Evolutionary conservation across 148 eudicot species (phyloP).

Genomic region (Persicaria tinctoria): DNA sequence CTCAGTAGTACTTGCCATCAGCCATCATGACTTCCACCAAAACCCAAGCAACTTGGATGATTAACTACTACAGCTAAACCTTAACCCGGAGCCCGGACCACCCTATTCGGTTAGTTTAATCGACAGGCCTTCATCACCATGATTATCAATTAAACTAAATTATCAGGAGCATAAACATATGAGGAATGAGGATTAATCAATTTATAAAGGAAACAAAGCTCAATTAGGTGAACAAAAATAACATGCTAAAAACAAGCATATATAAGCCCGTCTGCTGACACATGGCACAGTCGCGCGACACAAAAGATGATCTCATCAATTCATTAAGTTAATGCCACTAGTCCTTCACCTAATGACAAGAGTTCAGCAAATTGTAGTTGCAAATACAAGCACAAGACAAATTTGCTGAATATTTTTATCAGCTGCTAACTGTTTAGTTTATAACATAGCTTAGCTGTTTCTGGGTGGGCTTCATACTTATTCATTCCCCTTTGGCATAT

Average conservation of each 20-base stretch:
- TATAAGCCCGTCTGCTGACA: neutral
- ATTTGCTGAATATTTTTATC: slow-evolving; percentile 1
- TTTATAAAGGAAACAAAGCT: neutral
- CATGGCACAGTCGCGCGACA: slow-evolving; percentile 7
- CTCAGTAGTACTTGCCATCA: slow-evolving; percentile 29
- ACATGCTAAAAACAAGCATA: slow-evolving; percentile 10
- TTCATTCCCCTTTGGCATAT: slow-evolving; percentile 20
- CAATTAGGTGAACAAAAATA: slow-evolving; percentile 10
- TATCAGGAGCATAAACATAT: slow-evolving; percentile 6
- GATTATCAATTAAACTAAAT: slow-evolving; percentile 3
- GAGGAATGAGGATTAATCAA: slow-evolving; percentile 3
- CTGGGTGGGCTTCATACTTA: slow-evolving; percentile 11
- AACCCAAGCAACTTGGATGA: slow-evolving; percentile 8
- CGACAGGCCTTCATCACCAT: neutral
- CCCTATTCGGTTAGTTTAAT: neutral
- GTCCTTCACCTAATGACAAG: slow-evolving; percentile 2
- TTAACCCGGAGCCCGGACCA: slow-evolving; percentile 3
- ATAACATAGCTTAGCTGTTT: slow-evolving; percentile 4
- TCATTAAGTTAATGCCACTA: slow-evolving; percentile 12
- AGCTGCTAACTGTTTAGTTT: neutral
- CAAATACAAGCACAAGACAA: slow-evolving; percentile 9
- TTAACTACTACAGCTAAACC: slow-evolving; percentile 11
- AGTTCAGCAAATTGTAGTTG: neutral
- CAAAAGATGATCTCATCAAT: slow-evolving; percentile 3
- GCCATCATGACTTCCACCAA: slow-evolving; percentile 27